A percentile compares a stretch with the other conserved stretches of the same genome.
Evolutionary conservation across 305 asterid genomes (phyloP).

Genomic region (Caryopteris hybrid): DNA sequence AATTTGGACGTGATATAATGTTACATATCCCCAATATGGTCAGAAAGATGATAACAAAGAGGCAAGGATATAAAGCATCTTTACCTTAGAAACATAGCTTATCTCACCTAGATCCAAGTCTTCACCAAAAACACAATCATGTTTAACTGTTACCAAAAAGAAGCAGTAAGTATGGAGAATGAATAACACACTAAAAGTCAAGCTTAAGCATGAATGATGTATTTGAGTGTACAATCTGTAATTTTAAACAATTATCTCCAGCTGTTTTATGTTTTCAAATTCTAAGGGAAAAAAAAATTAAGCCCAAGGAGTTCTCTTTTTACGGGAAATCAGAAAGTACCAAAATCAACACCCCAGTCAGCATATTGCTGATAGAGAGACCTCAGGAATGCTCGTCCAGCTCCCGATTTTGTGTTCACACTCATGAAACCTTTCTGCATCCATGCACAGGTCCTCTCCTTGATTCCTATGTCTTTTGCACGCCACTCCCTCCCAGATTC

Average conservation of each 20-base stretch:
- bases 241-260: background rate
- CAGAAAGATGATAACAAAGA: too few relatives aligned
- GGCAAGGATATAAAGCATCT: slow-evolving; percentile 1
- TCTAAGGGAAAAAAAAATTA: background rate
- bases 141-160: slow-evolving; percentile 59
- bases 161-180: slow-evolving; percentile 12
- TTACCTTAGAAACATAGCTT: slow-evolving; percentile 73
- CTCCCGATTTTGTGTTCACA: slow-evolving; percentile 66
- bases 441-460: slow-evolving; percentile 81
- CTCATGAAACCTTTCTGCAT: slow-evolving; percentile 93
- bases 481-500: slow-evolving; percentile 61
- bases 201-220: background rate
- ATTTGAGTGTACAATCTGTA: background rate
- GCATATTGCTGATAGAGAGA: slow-evolving; percentile 89
- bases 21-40: background rate
- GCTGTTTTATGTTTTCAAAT: background rate
- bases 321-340: slow-evolving; percentile 28
- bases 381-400: slow-evolving; percentile 85
- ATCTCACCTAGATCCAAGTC: slow-evolving; percentile 75
- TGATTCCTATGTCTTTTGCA: slow-evolving; percentile 73
- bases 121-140: slow-evolving; percentile 87
- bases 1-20: slow-evolving; percentile 1
- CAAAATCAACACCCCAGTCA: slow-evolving; percentile 92
- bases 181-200: slow-evolving; percentile 11
- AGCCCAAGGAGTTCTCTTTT: background rate